Evolutionary conservation across 2,329 filamentous ascomycete genomes (phyloP).

Genomic region (Lasiodiplodia citricola): DNA sequence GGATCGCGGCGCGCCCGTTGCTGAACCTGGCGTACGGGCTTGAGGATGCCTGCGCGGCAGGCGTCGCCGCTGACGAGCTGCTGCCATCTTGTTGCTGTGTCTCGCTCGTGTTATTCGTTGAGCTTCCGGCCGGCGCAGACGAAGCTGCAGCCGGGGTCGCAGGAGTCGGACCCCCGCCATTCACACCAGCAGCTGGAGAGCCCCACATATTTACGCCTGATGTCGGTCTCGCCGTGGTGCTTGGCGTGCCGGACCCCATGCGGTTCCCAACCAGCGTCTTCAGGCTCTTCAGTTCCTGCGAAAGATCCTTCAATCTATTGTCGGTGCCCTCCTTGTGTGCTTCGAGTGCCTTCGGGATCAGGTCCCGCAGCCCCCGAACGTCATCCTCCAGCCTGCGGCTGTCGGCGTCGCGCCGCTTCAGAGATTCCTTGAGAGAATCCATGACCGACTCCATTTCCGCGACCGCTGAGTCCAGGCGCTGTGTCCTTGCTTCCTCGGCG

Average conservation of each 20-base stretch:
- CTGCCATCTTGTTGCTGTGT: conserved; percentile 28
- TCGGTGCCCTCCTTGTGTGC: conserved; percentile 87
- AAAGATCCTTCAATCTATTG: conserved; percentile 80
- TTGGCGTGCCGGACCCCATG: conserved; percentile 43
- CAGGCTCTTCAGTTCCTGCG: conserved; percentile 85
- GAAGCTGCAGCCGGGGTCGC: conserved; percentile 31
- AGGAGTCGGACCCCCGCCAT: conserved; percentile 27
- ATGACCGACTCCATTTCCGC: conserved; percentile 85
- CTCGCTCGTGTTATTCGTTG: conserved; percentile 29
- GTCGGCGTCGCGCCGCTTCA: conserved; percentile 84
- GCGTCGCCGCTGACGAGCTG: conserved; percentile 6
- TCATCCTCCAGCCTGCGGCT: conserved; percentile 85
- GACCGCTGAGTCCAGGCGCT: conserved; percentile 80
- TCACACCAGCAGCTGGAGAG: conserved; percentile 30
- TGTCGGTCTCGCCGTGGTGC: conserved; percentile 14
- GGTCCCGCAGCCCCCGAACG: conserved; percentile 78
- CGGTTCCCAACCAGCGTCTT: conserved; percentile 81
- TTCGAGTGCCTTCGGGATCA: conserved; percentile 87
- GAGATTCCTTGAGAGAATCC: conserved; percentile 78
- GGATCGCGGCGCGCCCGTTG: conserved; percentile 52
- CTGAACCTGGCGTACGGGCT: conserved; percentile 41
- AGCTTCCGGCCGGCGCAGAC: conserved; percentile 20
- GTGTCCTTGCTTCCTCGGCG: conserved; percentile 82
- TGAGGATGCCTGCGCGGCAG: conserved; percentile 23
- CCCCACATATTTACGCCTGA: conserved; percentile 29